Conservation (phyloP, 2,329 filamentous ascomycete genomes). For the Alternaria solani region DNA sequence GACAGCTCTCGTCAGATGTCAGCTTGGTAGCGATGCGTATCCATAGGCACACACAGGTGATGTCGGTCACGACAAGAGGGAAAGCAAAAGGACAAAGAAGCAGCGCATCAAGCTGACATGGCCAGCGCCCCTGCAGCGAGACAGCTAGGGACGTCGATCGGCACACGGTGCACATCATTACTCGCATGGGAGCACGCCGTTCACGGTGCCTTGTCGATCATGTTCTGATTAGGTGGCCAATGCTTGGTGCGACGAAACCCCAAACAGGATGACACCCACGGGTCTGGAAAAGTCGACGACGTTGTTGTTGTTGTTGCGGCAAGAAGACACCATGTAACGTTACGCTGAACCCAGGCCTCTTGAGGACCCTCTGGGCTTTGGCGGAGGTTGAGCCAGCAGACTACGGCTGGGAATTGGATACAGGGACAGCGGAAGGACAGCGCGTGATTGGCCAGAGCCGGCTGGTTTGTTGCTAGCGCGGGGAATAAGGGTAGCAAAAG, state of each 20-base stretch:
- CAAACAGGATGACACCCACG: constrained; percentile 6
- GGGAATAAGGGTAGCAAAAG: constrained; percentile 17
- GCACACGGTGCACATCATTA: constrained; percentile 17
- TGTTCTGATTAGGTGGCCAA: constrained; percentile 2
- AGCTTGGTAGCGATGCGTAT: constrained; percentile 6
- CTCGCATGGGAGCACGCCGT: constrained; percentile 7
- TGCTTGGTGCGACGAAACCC: constrained; percentile 11
- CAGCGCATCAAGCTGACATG: background rate
- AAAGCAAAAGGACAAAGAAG: background rate
- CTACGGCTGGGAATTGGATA: background rate
- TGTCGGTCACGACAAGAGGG: constrained; percentile 1
- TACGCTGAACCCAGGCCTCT: constrained; percentile 7
- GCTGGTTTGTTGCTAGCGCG: constrained; percentile 8
- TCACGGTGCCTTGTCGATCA: constrained; percentile 17
- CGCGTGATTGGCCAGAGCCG: constrained; percentile 16
- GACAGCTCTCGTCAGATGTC: background rate
- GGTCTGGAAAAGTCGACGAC: constrained; percentile 1
- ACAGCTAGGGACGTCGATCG: constrained; percentile 7
- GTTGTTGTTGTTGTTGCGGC: background rate
- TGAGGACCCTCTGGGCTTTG: background rate
- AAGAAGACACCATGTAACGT: constrained; percentile 23
- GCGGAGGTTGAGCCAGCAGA: constrained; percentile 7
- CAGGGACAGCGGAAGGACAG: constrained; percentile 6
- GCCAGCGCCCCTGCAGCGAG: background rate
- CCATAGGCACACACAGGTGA: background rate